These are phyloP conservation scores for Trichoderma asperellum DNA, from an alignment of 2,329 filamentous ascomycete species.

Conservation along the genomic window DNA sequence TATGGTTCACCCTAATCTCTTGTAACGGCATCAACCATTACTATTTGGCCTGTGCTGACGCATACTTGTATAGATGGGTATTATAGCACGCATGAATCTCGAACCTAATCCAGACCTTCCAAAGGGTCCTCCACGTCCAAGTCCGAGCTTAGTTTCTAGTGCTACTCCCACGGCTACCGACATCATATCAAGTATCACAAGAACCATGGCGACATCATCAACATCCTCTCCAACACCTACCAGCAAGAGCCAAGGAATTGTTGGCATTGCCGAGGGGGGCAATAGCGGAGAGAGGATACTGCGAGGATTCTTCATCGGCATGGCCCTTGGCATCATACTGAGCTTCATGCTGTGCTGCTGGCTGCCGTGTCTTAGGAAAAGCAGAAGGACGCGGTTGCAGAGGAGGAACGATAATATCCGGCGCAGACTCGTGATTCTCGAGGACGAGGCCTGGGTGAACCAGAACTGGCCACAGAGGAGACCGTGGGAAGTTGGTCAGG, in stretches of 20 bases:
- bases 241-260: neutral
- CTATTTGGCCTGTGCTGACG: neutral
- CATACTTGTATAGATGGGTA: constrained; percentile 1
- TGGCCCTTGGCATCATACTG: constrained; percentile 40
- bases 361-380: constrained; percentile 39
- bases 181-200: neutral
- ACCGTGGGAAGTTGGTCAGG: constrained; percentile 14
- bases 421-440: constrained; percentile 1
- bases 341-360: constrained; percentile 42
- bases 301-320: constrained; percentile 42
- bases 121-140: neutral
- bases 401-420: constrained; percentile 11
- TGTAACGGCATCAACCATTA: neutral
- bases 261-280: constrained; percentile 38
- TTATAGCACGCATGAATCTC: neutral
- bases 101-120: constrained; percentile 8
- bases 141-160: neutral
- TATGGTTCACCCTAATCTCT: neutral
- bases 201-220: neutral
- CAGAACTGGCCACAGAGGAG: constrained; percentile 20
- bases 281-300: constrained; percentile 41
- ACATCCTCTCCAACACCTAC: neutral
- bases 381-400: constrained; percentile 27
- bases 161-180: neutral
- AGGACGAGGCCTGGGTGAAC: constrained; percentile 17